Percentiles rank a stretch among this genome's conserved stretches.
These are phyloP conservation scores for Ogataea haglerorum DNA, from an alignment of 805 yeast species.

Conservation along the genomic window DNA sequence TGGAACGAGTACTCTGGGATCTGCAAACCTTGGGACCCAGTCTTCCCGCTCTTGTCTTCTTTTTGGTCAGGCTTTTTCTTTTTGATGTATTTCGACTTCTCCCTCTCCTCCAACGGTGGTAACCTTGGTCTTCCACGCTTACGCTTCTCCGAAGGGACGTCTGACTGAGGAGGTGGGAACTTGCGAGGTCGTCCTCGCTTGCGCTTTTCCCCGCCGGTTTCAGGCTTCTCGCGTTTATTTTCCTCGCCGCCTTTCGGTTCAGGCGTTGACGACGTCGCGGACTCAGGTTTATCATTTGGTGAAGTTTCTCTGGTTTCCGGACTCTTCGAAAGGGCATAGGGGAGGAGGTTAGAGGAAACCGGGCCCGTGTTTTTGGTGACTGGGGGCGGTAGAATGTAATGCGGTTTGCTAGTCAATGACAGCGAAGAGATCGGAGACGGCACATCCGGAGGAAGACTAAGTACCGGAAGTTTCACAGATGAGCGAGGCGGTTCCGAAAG, in stretches of 20 bases:
- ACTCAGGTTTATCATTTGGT: neutral
- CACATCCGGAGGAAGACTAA: constrained; percentile 16
- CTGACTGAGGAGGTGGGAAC: constrained; percentile 9
- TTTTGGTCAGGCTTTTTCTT: constrained; percentile 16
- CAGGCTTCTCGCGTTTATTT: constrained; percentile 8
- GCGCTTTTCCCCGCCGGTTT: constrained; percentile 14
- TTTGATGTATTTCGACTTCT: constrained; percentile 25
- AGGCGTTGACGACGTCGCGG: neutral
- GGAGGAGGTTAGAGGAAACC: constrained; percentile 7
- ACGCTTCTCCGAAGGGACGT: constrained; percentile 15
- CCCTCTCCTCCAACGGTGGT: constrained; percentile 27
- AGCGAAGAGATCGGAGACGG: constrained; percentile 15
- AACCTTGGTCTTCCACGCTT: constrained; percentile 31
- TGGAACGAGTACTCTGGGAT: neutral
- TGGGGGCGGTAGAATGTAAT: constrained; percentile 17
- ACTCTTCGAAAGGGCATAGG: constrained; percentile 2
- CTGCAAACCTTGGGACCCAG: neutral
- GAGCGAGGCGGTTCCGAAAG: constrained; percentile 8
- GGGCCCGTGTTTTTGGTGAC: constrained; percentile 9
- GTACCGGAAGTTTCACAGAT: constrained; percentile 10
- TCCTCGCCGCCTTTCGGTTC: neutral
- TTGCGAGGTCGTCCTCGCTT: constrained; percentile 29
- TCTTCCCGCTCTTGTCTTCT: constrained; percentile 2
- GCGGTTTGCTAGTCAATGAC: constrained; percentile 12
- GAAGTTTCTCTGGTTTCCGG: neutral